phyloP scores from a whole-genome alignment of 2,329 filamentous ascomycete genomes.

The Tolypocladium album region DNA sequence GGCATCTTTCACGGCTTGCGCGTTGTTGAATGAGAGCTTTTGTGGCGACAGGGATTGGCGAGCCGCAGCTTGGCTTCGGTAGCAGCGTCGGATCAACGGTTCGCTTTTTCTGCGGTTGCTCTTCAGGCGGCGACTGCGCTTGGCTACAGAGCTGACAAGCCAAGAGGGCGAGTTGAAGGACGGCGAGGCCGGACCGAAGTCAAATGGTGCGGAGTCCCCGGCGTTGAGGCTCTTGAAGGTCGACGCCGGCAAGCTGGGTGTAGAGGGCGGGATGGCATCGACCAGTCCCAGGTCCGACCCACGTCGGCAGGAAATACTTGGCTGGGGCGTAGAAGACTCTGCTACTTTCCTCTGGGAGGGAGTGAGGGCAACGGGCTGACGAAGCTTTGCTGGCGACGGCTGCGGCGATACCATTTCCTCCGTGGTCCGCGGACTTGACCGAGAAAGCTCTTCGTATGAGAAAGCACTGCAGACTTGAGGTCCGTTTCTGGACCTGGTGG shows the following conservation, averaged over 20 bases:
- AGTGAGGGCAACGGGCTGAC: background rate
- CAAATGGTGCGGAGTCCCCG: constrained; percentile 8
- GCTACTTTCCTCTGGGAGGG: constrained; percentile 11
- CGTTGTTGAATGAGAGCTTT: constrained; percentile 9
- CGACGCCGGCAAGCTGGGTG: constrained; percentile 6
- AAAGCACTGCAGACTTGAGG: background rate
- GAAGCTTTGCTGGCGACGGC: background rate
- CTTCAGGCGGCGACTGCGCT: constrained; percentile 10
- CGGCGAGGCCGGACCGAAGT: constrained; percentile 17
- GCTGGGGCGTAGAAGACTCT: constrained; percentile 12
- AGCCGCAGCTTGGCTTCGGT: constrained; percentile 10
- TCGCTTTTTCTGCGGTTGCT: constrained; percentile 21
- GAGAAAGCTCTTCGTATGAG: background rate
- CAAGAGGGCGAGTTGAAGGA: constrained; percentile 16
- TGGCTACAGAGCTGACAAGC: constrained; percentile 12
- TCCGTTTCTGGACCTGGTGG: background rate
- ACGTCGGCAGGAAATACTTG: constrained; percentile 2
- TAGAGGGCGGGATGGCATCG: constrained; percentile 7
- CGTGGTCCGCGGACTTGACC: background rate
- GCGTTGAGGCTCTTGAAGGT: constrained; percentile 1
- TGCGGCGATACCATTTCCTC: background rate
- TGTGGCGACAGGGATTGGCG: constrained; percentile 18
- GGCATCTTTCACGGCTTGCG: background rate
- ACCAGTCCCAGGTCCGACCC: constrained; percentile 10
- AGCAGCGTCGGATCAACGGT: constrained; percentile 17